Evolutionary conservation across 768 basidiomycete species (phyloP), one percentile per base, ranked within the genome.

Genomic region (Serpula lacrymans): DNA sequence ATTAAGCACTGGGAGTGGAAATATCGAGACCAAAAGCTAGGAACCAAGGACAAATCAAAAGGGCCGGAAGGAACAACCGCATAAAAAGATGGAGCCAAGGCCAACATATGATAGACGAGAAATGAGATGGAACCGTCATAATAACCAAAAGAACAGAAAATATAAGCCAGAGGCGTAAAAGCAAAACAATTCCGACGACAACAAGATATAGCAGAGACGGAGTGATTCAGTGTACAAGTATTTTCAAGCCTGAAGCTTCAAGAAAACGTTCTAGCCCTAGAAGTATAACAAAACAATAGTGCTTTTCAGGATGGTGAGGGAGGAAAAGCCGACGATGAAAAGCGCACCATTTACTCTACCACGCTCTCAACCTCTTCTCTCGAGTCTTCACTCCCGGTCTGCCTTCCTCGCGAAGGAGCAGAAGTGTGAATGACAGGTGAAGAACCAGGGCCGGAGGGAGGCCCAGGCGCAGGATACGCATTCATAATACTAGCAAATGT

Each of bases 401-500:
- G n/a, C n/a, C n/a, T n/a, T n/a, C n/a, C n/a, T n/a, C n/a, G n/a
- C n/a, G n/a, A n/a, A n/a, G n/a, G n/a, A n/a, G n/a, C n/a, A n/a
- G n/a, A n/a, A n/a, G n/a, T n/a, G n/a, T n/a, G n/a, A n/a, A n/a
- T n/a, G n/a, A n/a, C n/a, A n/a, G n/a, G n/a, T n/a, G n/a, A n/a
- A n/a, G n/a, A n/a, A n/a, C n/a, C n/a, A n/a, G n/a, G n/a, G n/a
- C n/a, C n/a, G n/a, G n/a, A n/a, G n/a, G n/a, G n/a, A n/a, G n/a
- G n/a, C n/a, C n/a, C n/a, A 22, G 59, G 57, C 1, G 64, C 56
- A 7, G 78, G 71, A 55, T 82, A 83, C n/a, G 81, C 80, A 49
- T 80, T 77, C 80, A 85, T 78, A 47, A 85, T 82, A 44, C 74
- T 78, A 24, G 80, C 84, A 54, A 84, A 76, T 39, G 80, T 74